Evolutionary conservation across 2,329 filamentous ascomycete species (phyloP).

Genomic region (Neonectria hederae): DNA sequence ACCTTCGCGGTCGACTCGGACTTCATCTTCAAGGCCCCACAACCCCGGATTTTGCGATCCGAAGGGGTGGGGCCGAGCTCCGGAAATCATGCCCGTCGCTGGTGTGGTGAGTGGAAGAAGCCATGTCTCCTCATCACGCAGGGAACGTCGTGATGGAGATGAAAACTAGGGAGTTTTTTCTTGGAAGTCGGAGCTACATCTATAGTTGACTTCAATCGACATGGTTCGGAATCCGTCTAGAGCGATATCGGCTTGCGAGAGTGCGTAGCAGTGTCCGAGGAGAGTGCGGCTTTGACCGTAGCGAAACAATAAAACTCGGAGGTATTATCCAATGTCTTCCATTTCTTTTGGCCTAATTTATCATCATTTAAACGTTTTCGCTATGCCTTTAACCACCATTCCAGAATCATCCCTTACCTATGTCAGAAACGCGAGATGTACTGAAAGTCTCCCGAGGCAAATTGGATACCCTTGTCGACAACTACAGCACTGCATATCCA

Average conservation of each 20-base stretch:
- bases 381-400: slow-evolving; percentile 16
- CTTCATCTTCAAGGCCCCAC: not conserved
- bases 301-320: too few species aligned
- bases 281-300: too few species aligned
- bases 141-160: not conserved
- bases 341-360: not conserved
- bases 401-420: slow-evolving; percentile 58
- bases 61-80: slow-evolving; percentile 1
- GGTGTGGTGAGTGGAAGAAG: not conserved
- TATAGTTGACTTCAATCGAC: too few species aligned
- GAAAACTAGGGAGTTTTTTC: not conserved
- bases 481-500: slow-evolving; percentile 45
- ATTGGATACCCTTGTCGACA: slow-evolving; percentile 57
- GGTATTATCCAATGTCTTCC: too few species aligned
- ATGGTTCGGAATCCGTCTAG: not conserved
- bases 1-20: slow-evolving; percentile 1
- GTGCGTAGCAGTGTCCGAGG: not conserved
- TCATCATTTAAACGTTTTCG: not conserved
- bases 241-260: not conserved
- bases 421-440: slow-evolving; percentile 58
- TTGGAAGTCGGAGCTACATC: not conserved
- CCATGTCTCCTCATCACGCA: not conserved
- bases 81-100: slow-evolving; percentile 10
- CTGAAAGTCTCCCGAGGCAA: slow-evolving; percentile 55
- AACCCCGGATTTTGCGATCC: slow-evolving; percentile 25